These are phyloP conservation scores for Ganoderma meredithae DNA, from an alignment of 1,284 basidiomycete genomes.

Conservation along the genomic window DNA sequence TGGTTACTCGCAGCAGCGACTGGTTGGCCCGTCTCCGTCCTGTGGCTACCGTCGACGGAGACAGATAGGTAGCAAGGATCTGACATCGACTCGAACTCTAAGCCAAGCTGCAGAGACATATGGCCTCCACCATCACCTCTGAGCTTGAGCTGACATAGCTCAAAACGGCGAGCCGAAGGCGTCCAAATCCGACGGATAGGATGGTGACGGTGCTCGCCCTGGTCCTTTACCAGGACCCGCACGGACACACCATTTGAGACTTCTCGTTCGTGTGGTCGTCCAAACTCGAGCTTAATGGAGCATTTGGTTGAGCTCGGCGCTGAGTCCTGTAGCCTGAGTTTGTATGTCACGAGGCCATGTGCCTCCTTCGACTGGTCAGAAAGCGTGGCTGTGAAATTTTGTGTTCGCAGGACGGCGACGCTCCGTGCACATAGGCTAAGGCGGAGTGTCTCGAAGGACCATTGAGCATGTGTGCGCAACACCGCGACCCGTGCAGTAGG, in stretches of 20 bases:
- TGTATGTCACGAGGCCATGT: neutral
- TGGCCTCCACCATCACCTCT: neutral
- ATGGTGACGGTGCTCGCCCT: neutral
- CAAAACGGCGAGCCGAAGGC: neutral
- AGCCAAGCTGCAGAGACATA: neutral
- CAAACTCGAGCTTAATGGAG: neutral
- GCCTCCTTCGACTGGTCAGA: neutral
- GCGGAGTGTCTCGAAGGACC: neutral
- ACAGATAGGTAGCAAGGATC: neutral
- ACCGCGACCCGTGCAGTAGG: neutral
- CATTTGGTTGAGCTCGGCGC: neutral
- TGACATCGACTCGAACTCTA: slow-evolving; percentile 2
- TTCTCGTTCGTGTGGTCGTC: neutral
- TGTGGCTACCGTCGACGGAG: neutral
- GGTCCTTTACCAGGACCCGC: neutral
- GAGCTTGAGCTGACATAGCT: neutral
- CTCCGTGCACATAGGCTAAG: neutral
- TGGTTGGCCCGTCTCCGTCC: neutral
- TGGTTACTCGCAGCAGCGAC: too few relatives aligned
- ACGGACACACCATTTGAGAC: neutral
- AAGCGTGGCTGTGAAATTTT: neutral
- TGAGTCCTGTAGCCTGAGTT: neutral
- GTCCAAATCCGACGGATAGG: neutral
- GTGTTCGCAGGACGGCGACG: neutral
- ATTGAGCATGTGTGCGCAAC: neutral